phyloP scores from a whole-genome alignment of 1,284 basidiomycete species.

The Xerocomus amazonicus region DNA sequence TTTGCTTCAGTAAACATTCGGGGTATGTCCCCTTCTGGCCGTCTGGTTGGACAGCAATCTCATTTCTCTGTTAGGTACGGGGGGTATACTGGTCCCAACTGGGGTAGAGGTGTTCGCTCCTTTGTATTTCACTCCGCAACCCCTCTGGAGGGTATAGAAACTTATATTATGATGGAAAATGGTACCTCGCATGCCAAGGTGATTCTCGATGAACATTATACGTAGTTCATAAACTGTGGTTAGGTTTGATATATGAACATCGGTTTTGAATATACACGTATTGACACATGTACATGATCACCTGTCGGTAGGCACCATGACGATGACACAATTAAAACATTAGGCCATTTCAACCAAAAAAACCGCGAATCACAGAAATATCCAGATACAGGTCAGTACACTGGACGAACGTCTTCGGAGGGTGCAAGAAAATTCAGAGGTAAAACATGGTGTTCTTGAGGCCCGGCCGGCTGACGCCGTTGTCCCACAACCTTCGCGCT shows the following conservation, averaged over 20 bases:
- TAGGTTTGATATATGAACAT: neutral
- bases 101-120: slow-evolving; percentile 66
- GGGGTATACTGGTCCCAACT: slow-evolving; percentile 50
- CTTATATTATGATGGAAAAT: slow-evolving; percentile 59
- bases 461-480: slow-evolving; percentile 46
- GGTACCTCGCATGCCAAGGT: slow-evolving; percentile 44
- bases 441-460: slow-evolving; percentile 77
- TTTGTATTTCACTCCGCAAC: slow-evolving; percentile 51
- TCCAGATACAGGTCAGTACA: neutral
- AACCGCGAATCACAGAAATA: neutral
- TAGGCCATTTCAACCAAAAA: neutral
- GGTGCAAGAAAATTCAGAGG: slow-evolving; percentile 40
- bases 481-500: slow-evolving; percentile 52
- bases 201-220: slow-evolving; percentile 20
- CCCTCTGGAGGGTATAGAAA: slow-evolving; percentile 45
- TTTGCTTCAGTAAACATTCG: slow-evolving; percentile 71
- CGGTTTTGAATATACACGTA: neutral
- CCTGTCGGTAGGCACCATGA: neutral
- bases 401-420: neutral
- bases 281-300: neutral
- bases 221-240: slow-evolving; percentile 1
- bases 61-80: slow-evolving; percentile 47
- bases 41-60: neutral
- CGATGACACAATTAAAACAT: neutral
- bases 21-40: slow-evolving; percentile 38